Conservation (phyloP, 257 asterid species). For the Solanum tacnaense region DNA sequence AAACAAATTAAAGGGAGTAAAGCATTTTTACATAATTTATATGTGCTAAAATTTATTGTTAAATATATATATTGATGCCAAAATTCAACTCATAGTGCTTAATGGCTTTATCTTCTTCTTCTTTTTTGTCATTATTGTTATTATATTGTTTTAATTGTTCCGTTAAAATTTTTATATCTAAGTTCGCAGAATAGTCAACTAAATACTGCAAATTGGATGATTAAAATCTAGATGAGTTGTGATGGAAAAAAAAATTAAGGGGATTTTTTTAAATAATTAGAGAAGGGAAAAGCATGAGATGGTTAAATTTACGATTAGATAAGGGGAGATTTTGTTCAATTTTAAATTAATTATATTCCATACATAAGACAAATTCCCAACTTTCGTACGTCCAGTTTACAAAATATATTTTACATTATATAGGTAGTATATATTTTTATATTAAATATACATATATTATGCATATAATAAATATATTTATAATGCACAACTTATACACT, state of each 20-base stretch:
- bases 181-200: not conserved
- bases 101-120: not conserved
- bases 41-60: not conserved
- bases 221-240: not conserved
- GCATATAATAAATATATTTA: no score
- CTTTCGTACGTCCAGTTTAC: not conserved
- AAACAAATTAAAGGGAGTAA: not conserved
- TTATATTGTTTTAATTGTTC: not conserved
- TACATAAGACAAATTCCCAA: not conserved
- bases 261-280: not conserved
- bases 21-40: not conserved
- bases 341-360: not conserved
- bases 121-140: not conserved
- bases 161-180: not conserved
- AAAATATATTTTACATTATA: no score
- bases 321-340: not conserved
- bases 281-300: not conserved
- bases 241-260: not conserved
- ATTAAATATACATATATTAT: no score
- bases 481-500: not conserved
- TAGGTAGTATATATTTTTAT: no score
- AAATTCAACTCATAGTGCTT: not conserved
- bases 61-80: not conserved
- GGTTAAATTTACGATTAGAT: not conserved
- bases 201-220: not conserved